Evolutionary conservation across 495 filamentous ascomycete species (phyloP).

Genomic region (Lentithecium fluviatile): DNA sequence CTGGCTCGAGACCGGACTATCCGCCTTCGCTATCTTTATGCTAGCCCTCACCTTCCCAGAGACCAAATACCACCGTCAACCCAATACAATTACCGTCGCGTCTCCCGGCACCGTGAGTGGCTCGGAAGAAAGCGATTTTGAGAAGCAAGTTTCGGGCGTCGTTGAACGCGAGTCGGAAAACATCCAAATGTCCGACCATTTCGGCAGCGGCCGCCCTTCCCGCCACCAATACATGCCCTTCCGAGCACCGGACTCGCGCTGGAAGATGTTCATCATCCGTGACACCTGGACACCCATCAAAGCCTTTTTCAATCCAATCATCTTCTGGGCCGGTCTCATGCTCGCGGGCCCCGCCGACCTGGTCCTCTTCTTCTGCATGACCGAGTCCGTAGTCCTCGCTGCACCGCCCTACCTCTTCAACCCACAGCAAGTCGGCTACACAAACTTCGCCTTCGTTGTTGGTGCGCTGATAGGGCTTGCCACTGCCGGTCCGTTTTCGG

Average conservation of each 20-base stretch:
- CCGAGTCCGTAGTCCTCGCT: slow-evolving; percentile 56
- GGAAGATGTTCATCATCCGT: slow-evolving; percentile 44
- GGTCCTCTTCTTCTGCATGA: slow-evolving; percentile 63
- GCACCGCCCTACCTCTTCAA: slow-evolving; percentile 58
- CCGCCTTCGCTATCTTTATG: slow-evolving; percentile 49
- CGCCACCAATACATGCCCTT: slow-evolving; percentile 56
- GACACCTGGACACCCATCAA: slow-evolving; percentile 53
- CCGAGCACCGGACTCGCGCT: slow-evolving; percentile 44
- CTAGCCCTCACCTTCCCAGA: slow-evolving; percentile 59
- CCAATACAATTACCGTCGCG: slow-evolving; percentile 20
- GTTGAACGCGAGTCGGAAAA: slow-evolving; percentile 1
- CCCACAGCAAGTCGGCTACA: slow-evolving; percentile 40
- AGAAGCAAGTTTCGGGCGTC: slow-evolving; percentile 3
- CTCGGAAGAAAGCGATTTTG: neutral
- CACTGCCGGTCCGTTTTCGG: slow-evolving; percentile 55
- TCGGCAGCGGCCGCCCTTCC: slow-evolving; percentile 52
- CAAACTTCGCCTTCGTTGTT: slow-evolving; percentile 49
- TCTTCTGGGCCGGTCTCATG: slow-evolving; percentile 57
- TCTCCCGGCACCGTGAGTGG: neutral
- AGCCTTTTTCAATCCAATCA: slow-evolving; percentile 59
- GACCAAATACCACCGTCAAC: slow-evolving; percentile 54
- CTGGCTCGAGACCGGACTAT: slow-evolving; percentile 53
- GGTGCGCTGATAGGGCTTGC: slow-evolving; percentile 59
- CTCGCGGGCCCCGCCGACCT: slow-evolving; percentile 60
- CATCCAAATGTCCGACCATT: slow-evolving; percentile 5